A percentile compares a stretch with the other conserved stretches of the same genome.
phyloP scores from a whole-genome alignment of 441 rosid species.

The Pelargonium fulgidum region DNA sequence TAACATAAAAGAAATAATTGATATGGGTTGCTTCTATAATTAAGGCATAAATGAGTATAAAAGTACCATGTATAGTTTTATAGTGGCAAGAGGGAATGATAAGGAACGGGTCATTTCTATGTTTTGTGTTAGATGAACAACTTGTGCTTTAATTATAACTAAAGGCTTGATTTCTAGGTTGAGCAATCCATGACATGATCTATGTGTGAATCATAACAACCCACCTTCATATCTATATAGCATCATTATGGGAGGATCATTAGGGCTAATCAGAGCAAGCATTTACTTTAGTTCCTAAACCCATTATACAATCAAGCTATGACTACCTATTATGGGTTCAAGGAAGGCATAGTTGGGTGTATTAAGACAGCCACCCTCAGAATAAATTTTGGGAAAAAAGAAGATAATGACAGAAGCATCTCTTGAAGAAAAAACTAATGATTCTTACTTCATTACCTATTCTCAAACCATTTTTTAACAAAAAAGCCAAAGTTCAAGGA shows the following conservation, averaged over 20 bases:
- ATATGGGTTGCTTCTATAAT: no score
- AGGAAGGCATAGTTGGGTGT: constrained; percentile 3
- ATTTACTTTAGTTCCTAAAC: constrained; percentile 5
- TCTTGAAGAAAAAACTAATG: background rate
- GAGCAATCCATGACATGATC: background rate
- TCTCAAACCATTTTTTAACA: background rate
- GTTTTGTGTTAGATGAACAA: background rate
- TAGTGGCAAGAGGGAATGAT: background rate
- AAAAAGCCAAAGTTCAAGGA: background rate
- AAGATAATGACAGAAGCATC: background rate
- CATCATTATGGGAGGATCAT: constrained; percentile 3
- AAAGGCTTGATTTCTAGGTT: background rate
- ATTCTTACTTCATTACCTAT: background rate
- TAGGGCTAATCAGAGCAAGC: background rate
- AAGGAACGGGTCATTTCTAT: background rate
- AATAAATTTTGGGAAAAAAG: background rate
- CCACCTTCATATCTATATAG: background rate
- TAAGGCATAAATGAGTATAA: background rate
- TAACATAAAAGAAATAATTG: no score
- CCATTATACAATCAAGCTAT: constrained; percentile 22
- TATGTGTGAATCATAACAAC: constrained; percentile 10
- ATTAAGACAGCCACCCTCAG: constrained; percentile 16
- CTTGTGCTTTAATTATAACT: background rate
- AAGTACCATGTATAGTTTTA: no score
- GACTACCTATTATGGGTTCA: background rate